Base-by-base conservation (phyloP, 352 stramenopile genomes). In the Phytophthora boehmeriae region DNA sequence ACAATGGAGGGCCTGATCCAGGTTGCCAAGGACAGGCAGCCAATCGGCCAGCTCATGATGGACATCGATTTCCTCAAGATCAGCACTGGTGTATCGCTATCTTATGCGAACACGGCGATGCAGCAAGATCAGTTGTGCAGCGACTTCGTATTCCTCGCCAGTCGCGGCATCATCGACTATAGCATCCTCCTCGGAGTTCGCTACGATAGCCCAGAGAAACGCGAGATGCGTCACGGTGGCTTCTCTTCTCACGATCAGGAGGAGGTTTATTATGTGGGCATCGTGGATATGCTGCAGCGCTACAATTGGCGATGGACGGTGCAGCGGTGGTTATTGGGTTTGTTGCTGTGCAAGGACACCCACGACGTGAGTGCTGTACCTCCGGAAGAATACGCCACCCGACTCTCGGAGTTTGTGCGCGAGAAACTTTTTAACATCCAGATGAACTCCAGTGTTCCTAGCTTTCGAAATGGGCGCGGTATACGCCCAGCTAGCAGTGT, bases 11-110 rank as follows among this genome's bases (percentile, higher is more conserved):
- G 60, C 4, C 70, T 89, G 36, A 92, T 95, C 55, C 77, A 90
- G 20, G 59, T 78, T 43, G 78, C 86, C n/a, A 75, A 80, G 27
- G 59, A 89, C 41, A 76, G 76, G 38, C 62, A 81, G 23, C 54
- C 68, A 13, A 93, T 95, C 66, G 50, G 59, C 19, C 83, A 89
- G 57, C 76, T 95, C 42, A 82, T 95, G 76, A 88, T 95, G 76
- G 86, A 95, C 71, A 93, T 95, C 36, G 86, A 95, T 60, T 95
- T 95, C 47, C 80, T 83, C 30, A 89, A 90, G 66, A 74, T 95
- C 60, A 86, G 70, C 46, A 64, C 69, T 0, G 84, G 82, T 5
- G 83, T 95, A 25, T 59, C 71, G 14, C 57, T 93, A 8, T 78
- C 83, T 5, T 75, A 82, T 10, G 44, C 56, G 1, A 74, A 74